Conservation (phyloP, 805 yeast species). For the Lachancea cidri region DNA sequence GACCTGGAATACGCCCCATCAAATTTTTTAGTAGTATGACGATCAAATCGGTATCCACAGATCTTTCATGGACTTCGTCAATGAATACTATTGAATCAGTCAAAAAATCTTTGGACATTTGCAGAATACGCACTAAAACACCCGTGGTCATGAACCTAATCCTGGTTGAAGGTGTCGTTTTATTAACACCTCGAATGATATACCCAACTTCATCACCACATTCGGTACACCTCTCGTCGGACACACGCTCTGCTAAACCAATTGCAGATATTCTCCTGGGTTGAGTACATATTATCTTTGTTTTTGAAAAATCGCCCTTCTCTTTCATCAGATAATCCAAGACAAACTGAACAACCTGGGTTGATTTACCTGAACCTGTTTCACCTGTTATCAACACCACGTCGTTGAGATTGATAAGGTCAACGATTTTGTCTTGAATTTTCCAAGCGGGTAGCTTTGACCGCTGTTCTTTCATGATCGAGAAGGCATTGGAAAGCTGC, state of each 20-base stretch:
- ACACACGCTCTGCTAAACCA: conserved; percentile 88
- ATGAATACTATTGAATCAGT: conserved; percentile 62
- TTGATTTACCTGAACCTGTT: conserved; percentile 96
- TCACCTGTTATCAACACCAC: conserved; percentile 88
- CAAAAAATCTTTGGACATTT: conserved; percentile 42
- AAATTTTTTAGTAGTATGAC: conserved; percentile 69
- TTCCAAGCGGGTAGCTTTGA: conserved; percentile 78
- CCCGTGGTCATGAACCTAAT: conserved; percentile 91
- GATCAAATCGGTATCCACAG: conserved; percentile 83
- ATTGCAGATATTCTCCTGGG: conserved; percentile 95
- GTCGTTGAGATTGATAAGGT: conserved; percentile 50
- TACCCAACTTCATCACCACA: conserved; percentile 73
- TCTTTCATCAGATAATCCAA: conserved; percentile 53
- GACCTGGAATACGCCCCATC: conserved; percentile 38
- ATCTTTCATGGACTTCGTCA: conserved; percentile 97
- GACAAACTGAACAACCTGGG: conserved; percentile 88
- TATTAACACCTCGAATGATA: conserved; percentile 84
- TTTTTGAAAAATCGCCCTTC: conserved; percentile 41
- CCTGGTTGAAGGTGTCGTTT: conserved; percentile 54
- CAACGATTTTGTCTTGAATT: conserved; percentile 50
- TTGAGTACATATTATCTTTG: conserved; percentile 80
- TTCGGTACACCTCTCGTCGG: conserved; percentile 61
- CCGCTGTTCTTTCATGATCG: conserved; percentile 43
- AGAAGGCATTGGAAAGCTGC: conserved; percentile 32
- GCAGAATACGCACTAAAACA: conserved; percentile 81